Percentiles rank a stretch among this genome's conserved stretches.
Evolutionary conservation across 306 rosid genomes (phyloP).

Genomic region (Lithocarpus polystachyus): DNA sequence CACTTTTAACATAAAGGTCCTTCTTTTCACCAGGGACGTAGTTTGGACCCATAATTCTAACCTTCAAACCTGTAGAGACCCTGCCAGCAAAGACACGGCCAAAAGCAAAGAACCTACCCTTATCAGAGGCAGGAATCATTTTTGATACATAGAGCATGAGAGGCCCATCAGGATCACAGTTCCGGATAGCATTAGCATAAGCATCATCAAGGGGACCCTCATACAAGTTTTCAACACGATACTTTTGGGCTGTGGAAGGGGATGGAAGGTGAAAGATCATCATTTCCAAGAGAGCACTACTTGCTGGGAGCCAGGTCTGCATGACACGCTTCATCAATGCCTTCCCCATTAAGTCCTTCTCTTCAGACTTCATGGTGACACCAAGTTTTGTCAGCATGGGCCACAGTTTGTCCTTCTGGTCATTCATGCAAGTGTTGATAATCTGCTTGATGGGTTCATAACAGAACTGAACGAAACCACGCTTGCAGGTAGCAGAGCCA

Average conservation of each 20-base stretch:
- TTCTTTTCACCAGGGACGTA: slow-evolving; percentile 87
- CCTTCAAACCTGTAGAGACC: slow-evolving; percentile 86
- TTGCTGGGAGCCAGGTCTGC: slow-evolving; percentile 97
- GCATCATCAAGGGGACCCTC: slow-evolving; percentile 93
- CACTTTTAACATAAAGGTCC: slow-evolving; percentile 77
- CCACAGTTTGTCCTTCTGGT: slow-evolving; percentile 96
- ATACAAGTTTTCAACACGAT: slow-evolving; percentile 91
- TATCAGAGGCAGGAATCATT: slow-evolving; percentile 98
- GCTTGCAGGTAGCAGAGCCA: slow-evolving; percentile 48
- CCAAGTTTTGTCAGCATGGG: slow-evolving; percentile 83
- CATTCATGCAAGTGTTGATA: slow-evolving; percentile 78
- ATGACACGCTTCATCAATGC: slow-evolving; percentile 89
- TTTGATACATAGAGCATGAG: slow-evolving; percentile 93
- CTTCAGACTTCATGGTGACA: slow-evolving; percentile 72
- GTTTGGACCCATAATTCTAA: slow-evolving; percentile 96
- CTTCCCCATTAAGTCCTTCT: slow-evolving; percentile 80
- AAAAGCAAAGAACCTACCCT: slow-evolving; percentile 91
- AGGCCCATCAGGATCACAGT: slow-evolving; percentile 88
- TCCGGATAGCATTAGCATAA: slow-evolving; percentile 74
- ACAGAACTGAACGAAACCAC: slow-evolving; percentile 86
- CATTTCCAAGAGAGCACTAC: slow-evolving; percentile 78
- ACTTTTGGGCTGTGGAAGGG: slow-evolving; percentile 70
- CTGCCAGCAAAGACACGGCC: slow-evolving; percentile 90
- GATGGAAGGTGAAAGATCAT: slow-evolving; percentile 94
- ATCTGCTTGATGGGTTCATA: slow-evolving; percentile 92